Evolutionary conservation across 140 eudicot species (phyloP), one percentile per base, ranked within the genome.

Genomic region (Cichorium intybus): DNA sequence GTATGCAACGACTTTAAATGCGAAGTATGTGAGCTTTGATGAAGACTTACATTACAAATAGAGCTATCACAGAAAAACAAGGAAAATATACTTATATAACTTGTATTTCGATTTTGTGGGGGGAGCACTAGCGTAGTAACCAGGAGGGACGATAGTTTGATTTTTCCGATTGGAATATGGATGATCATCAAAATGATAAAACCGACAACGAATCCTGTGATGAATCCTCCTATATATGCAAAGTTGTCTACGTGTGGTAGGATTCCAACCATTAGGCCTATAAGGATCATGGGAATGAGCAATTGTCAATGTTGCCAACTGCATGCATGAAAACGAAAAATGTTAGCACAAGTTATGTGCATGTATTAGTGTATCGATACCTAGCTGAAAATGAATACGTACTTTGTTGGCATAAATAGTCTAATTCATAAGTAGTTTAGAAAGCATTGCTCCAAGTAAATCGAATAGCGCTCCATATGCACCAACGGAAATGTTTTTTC

Each of bases 391-490:
- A 20, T 26, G 27, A 39, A n/a, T 27, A 2, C 12, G 5, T 85
- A 92, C 96, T 90, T 88, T 92, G 68, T 88, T 85, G 24, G 85
- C 77, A 51, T 92, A 85, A 46, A 88, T 83, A 45, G 89, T 80
- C 98, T 96, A 92, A 66, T 92, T 92, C 48, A 81, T 81, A 27
- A 92, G 31, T 35, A 92, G 85, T 56, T 92, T 96, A 2, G 98
- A 92, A 27, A 88, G 87, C 96, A 92, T 92, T 43, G 82, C 95
- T 34, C 98, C 98, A 11, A 92, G 87, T 50, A 92, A 66, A 29
- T 95, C 98, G 46, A 92, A 92, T 57, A 92, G 65, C 1, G 98
- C 96, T 62, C 98, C 98, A 0, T 96, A 92, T 45, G 98, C 96
- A 66, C 98, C 96, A 64, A 92, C 96, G 0, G 96, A 88, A 45